Base-by-base conservation (phyloP, 495 filamentous ascomycete species). In the Penicillium daleae region DNA sequence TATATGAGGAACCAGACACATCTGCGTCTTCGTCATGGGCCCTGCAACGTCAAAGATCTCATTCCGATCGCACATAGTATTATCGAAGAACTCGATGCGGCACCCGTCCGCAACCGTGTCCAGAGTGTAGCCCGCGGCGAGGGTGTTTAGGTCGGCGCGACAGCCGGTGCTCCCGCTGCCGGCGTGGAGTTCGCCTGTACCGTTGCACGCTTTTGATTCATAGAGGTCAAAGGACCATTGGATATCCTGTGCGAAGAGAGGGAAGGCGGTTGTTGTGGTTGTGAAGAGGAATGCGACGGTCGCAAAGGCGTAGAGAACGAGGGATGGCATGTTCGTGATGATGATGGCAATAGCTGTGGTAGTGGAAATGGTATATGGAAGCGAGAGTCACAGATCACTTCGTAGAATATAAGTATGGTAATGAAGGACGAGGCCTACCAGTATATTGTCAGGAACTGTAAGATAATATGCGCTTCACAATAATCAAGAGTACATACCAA, bases 171-270 rank as follows among this genome's bases (percentile, higher is more conserved):
- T 71, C n/a, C 70, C 70, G 15, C 44, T 52, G 29, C 68, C 70
- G 21, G 57, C 46, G 44, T 73, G 64, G 19, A 54, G 56, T 33
- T 71, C 66, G 29, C 52, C 57, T 1, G 59, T 59, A 15, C 56
- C 57, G 19, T 63, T 66, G 62, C 70, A 73, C 31, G 56, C 31
- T 12, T 57, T 21, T 35, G 60, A 61, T 4, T 63, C 66, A 60
- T 65, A 71, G 0, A 73, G 64, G 13, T 68, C 61, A 50, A 73
- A 73, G 54, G 68, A 69, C 70, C 70, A 73, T 44, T 66, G 61
- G 26, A 63, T 21, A 1, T 66, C 65, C 48, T 68, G 68, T 12
- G 48, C 27, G 22, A 62, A 31, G 46, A 72, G 59, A 10, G 70
- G 70, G 54, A 68, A 66, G 24, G 69, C 66, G 7, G 62, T 27